phyloP scores from a whole-genome alignment of 2,329 filamentous ascomycete genomes.

The Pseudofabraea citricarpa region DNA sequence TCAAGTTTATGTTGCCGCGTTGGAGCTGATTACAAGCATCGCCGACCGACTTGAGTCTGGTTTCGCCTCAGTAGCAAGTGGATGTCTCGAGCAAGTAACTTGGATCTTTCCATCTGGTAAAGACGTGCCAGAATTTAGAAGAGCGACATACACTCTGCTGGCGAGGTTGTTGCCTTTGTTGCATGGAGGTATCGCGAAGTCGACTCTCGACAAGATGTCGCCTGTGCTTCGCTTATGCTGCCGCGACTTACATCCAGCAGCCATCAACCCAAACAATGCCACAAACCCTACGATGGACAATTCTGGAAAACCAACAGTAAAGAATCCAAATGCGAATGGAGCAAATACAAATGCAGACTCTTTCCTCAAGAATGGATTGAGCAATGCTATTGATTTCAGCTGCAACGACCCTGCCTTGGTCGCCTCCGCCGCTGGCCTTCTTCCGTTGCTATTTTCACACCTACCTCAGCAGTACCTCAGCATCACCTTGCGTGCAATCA shows the following conservation, averaged over 20 bases:
- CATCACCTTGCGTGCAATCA: slow-evolving; percentile 65
- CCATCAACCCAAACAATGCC: slow-evolving; percentile 24
- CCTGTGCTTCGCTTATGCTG: slow-evolving; percentile 65
- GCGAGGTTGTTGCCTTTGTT: slow-evolving; percentile 52
- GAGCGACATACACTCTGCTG: slow-evolving; percentile 55
- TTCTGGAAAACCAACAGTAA: slow-evolving; percentile 24
- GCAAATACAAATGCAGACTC: slow-evolving; percentile 63
- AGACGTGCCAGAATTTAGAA: slow-evolving; percentile 49
- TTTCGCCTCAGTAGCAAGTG: slow-evolving; percentile 55
- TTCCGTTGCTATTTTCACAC: slow-evolving; percentile 56
- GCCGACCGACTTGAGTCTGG: slow-evolving; percentile 52
- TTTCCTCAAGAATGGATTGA: slow-evolving; percentile 50
- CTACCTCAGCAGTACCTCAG: slow-evolving; percentile 64
- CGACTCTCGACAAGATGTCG: slow-evolving; percentile 58
- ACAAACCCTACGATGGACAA: neutral
- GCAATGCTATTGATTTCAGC: slow-evolving; percentile 13
- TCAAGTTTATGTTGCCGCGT: slow-evolving; percentile 65
- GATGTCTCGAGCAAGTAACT: slow-evolving; percentile 64
- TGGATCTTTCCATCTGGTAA: slow-evolving; percentile 64
- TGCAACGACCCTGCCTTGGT: slow-evolving; percentile 42
- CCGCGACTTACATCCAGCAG: slow-evolving; percentile 59
- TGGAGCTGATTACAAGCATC: slow-evolving; percentile 57
- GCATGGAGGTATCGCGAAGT: slow-evolving; percentile 63
- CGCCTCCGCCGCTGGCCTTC: slow-evolving; percentile 53
- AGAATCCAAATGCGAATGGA: slow-evolving; percentile 31